A percentile compares a stretch with the other conserved stretches of the same genome.
These are phyloP conservation scores for Leccinum uliginosum DNA, from an alignment of 768 basidiomycete species.

Conservation along the genomic window DNA sequence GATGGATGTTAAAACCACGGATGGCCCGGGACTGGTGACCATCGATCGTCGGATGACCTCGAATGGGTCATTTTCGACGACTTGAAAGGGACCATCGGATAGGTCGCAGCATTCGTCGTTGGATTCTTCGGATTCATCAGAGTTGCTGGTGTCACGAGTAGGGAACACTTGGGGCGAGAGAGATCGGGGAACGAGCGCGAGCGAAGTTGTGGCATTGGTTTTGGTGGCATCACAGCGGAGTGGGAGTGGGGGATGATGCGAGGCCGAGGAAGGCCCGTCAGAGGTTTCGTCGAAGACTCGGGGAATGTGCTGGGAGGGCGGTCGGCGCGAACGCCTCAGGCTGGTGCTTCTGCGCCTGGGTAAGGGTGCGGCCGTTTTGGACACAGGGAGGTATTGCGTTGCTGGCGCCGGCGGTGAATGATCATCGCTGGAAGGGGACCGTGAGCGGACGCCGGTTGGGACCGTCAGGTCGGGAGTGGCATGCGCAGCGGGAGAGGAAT, in stretches of 20 bases:
- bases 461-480: no score
- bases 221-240: not conserved
- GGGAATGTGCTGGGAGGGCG: slow-evolving; percentile 23
- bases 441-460: not conserved
- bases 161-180: not conserved
- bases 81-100: not conserved
- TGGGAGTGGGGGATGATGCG: no score
- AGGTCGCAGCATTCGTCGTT: not conserved
- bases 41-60: not conserved
- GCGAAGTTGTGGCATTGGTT: not conserved
- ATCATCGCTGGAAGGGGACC: not conserved
- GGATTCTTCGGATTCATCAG: not conserved
- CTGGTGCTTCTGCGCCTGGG: not conserved
- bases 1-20: not conserved
- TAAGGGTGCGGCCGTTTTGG: not conserved
- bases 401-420: not conserved
- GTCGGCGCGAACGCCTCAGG: slow-evolving; percentile 14
- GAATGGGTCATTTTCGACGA: not conserved
- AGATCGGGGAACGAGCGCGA: not conserved
- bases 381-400: not conserved
- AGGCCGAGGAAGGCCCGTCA: not conserved
- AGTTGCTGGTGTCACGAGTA: not conserved
- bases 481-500: not conserved
- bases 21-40: not conserved
- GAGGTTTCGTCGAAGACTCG: slow-evolving; percentile 23